Evolutionary conservation across 306 rosid genomes (phyloP).

Genomic region (Comarum palustre): DNA sequence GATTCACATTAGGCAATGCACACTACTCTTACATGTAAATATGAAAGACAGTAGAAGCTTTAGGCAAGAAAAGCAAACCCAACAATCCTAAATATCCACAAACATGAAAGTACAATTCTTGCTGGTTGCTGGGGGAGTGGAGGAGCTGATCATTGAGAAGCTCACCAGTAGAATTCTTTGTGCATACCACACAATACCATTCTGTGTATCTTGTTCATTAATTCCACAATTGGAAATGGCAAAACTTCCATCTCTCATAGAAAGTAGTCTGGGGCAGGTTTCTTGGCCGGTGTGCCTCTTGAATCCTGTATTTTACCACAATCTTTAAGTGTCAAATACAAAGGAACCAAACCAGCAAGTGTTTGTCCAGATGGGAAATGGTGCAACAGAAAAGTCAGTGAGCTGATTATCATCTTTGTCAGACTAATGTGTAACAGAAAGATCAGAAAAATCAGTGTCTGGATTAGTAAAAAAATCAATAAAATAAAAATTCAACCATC

Average conservation of each 20-base stretch:
- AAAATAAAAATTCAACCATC: background rate
- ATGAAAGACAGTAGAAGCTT: slow-evolving; percentile 33
- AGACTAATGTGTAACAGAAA: too few species aligned
- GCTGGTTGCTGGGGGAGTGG: slow-evolving; percentile 29
- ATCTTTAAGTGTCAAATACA: slow-evolving; percentile 7
- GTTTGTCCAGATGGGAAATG: background rate
- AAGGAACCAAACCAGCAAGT: background rate
- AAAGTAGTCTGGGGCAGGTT: slow-evolving; percentile 98
- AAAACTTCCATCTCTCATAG: slow-evolving; percentile 40
- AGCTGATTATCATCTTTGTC: too few species aligned
- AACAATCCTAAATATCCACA: slow-evolving; percentile 26
- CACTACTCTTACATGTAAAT: slow-evolving; percentile 37
- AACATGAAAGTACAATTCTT: slow-evolving; percentile 31
- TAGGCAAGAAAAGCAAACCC: slow-evolving; percentile 40
- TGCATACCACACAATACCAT: slow-evolving; percentile 13
- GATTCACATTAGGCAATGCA: slow-evolving; percentile 46
- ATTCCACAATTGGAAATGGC: slow-evolving; percentile 31
- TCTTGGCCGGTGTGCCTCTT: slow-evolving; percentile 83
- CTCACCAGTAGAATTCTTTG: slow-evolving; percentile 17
- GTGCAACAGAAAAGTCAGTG: too few species aligned
- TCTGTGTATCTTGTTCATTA: slow-evolving; percentile 31
- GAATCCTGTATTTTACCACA: slow-evolving; percentile 59
- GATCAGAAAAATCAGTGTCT: too few species aligned
- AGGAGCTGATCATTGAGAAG: slow-evolving; percentile 26
- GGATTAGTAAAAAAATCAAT: too few species aligned